Evolutionary conservation across 768 basidiomycete species (phyloP).

Genomic region (Leccinum variicolor): DNA sequence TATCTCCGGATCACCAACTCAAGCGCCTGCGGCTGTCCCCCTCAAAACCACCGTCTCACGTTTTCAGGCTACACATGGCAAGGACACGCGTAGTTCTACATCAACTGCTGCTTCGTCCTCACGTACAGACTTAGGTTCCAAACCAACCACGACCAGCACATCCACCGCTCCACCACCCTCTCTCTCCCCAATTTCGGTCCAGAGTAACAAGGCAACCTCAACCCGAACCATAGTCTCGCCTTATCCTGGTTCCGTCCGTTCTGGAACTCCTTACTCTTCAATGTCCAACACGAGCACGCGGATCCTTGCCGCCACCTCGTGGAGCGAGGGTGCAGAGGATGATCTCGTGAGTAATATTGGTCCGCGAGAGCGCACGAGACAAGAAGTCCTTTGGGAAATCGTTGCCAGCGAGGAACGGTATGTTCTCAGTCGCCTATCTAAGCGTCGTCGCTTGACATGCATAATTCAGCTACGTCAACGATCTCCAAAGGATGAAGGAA

Average conservation of each 20-base stretch:
- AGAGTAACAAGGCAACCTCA: slow-evolving; percentile 53
- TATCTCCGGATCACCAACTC: slow-evolving; percentile 30
- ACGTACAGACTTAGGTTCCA: slow-evolving; percentile 56
- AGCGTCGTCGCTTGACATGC: slow-evolving; percentile 11
- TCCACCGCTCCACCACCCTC: slow-evolving; percentile 53
- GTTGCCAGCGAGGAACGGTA: slow-evolving; percentile 94
- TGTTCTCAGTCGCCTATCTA: slow-evolving; percentile 21
- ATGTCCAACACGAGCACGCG: slow-evolving; percentile 70
- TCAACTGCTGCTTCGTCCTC: slow-evolving; percentile 59
- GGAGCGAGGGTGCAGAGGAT: slow-evolving; percentile 94
- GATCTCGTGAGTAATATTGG: slow-evolving; percentile 92
- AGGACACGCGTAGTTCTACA: slow-evolving; percentile 63
- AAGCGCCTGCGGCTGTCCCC: slow-evolving; percentile 28
- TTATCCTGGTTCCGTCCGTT: slow-evolving; percentile 68
- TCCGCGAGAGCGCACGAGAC: slow-evolving; percentile 90
- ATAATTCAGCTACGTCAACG: slow-evolving; percentile 77
- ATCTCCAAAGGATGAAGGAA: slow-evolving; percentile 88
- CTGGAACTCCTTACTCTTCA: slow-evolving; percentile 78
- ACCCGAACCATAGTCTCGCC: slow-evolving; percentile 66
- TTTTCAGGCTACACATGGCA: slow-evolving; percentile 71
- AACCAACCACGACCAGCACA: slow-evolving; percentile 39
- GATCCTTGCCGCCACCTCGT: slow-evolving; percentile 75
- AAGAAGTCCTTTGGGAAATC: slow-evolving; percentile 96
- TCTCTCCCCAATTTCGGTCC: slow-evolving; percentile 56
- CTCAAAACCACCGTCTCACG: slow-evolving; percentile 71